phyloP scores from a whole-genome alignment of 169 alveolate genomes.

The Eimeria nieschulzi region DNA sequence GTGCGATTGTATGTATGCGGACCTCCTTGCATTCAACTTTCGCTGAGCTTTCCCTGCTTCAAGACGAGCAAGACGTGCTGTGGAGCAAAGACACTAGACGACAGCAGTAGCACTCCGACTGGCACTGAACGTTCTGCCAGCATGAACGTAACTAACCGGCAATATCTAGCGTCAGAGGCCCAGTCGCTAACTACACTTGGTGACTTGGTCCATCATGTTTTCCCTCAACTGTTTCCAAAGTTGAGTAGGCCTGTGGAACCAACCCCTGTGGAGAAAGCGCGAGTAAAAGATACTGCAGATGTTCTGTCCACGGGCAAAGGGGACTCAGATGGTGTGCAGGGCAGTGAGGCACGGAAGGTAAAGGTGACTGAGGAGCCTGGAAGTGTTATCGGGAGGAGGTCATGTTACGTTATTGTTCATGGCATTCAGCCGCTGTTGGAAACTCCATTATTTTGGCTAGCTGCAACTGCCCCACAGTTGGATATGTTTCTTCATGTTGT shows the following conservation, averaged over 20 bases:
- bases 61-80: not conserved
- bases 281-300: not conserved
- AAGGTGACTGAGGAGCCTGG: conserved; percentile 26
- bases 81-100: conserved; percentile 16
- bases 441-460: conserved; percentile 72
- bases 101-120: not conserved
- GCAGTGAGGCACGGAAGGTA: not conserved
- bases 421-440: conserved; percentile 68
- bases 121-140: not conserved
- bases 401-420: conserved; percentile 66
- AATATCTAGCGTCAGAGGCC: not conserved
- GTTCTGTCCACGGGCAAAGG: not conserved
- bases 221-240: conserved; percentile 72
- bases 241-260: not conserved
- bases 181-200: conserved; percentile 66
- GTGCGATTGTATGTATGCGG: conserved; percentile 55
- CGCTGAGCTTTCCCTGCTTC: conserved; percentile 70
- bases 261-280: not conserved
- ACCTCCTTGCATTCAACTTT: conserved; percentile 51
- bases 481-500: conserved; percentile 67
- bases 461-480: conserved; percentile 46
- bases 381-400: not conserved
- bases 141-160: not conserved
- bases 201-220: conserved; percentile 48
- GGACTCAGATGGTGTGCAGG: conserved; percentile 2